phyloP scores from a whole-genome alignment of 2,329 filamentous ascomycete species.

The Grosmannia serpens region DNA sequence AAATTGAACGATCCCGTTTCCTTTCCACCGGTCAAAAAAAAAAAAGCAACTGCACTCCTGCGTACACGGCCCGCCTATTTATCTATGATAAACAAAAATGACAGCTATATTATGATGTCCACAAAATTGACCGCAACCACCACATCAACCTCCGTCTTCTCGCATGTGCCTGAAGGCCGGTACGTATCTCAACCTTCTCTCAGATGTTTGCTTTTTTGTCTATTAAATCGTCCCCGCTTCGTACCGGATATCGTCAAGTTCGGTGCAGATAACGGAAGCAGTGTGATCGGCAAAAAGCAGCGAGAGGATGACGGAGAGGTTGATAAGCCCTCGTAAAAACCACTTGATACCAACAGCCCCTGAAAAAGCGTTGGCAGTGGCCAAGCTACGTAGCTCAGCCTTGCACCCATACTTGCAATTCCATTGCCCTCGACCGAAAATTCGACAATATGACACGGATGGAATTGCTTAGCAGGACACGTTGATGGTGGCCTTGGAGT shows the following conservation, averaged over 20 bases:
- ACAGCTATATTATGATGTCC: slow-evolving; percentile 4
- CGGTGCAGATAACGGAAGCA: background rate
- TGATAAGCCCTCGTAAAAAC: background rate
- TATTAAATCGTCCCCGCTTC: slow-evolving; percentile 9
- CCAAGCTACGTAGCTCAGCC: background rate
- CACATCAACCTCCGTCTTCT: background rate
- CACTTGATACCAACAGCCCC: background rate
- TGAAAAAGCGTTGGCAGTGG: background rate
- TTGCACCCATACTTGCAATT: background rate
- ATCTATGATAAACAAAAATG: slow-evolving; percentile 1
- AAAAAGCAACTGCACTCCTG: background rate
- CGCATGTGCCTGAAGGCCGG: background rate
- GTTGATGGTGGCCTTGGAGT: slow-evolving; percentile 72
- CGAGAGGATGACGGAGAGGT: background rate
- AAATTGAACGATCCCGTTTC: slow-evolving; percentile 1
- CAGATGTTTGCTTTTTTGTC: slow-evolving; percentile 5
- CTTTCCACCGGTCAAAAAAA: background rate
- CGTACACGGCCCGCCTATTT: background rate
- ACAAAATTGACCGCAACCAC: background rate
- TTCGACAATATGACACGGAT: background rate
- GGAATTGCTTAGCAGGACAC: slow-evolving; percentile 43
- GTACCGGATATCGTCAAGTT: background rate
- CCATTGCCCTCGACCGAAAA: background rate
- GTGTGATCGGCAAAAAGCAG: background rate
- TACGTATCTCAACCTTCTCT: background rate